Conservation (phyloP, 305 asterid genomes). For the Rubia balearica region DNA sequence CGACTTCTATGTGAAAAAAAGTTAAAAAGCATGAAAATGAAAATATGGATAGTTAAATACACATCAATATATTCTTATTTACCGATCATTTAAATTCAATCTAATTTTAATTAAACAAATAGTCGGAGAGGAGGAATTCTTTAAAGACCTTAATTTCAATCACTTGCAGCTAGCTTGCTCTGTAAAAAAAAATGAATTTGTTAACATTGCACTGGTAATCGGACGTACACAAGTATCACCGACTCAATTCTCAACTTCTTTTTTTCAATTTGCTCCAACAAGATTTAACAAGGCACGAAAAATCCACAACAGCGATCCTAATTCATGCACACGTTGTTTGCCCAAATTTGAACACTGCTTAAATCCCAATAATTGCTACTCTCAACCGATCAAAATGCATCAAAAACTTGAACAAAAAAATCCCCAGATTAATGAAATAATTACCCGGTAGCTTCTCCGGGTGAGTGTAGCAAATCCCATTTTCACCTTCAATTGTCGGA, state of each 20-base stretch:
- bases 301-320: background rate
- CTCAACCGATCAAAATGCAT: background rate
- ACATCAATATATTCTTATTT: too few species aligned
- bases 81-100: too few species aligned
- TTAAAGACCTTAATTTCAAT: too few species aligned
- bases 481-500: constrained; percentile 73
- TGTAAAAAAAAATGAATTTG: background rate
- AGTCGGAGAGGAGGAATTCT: too few species aligned
- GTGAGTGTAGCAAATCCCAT: constrained; percentile 92
- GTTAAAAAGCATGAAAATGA: too few species aligned
- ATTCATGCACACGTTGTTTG: background rate
- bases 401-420: background rate
- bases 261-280: background rate
- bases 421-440: background rate
- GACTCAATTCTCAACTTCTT: background rate
- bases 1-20: too few species aligned
- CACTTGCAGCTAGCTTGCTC: too few species aligned
- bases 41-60: too few species aligned
- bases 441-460: constrained; percentile 86
- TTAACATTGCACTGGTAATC: too few species aligned
- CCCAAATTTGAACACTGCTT: background rate
- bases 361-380: background rate
- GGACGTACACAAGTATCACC: background rate
- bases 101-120: too few species aligned
- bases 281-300: constrained; percentile 1